Evolutionary conservation across 768 basidiomycete genomes (phyloP), one percentile per base, ranked within the genome.

Genomic region (Russula compacta): DNA sequence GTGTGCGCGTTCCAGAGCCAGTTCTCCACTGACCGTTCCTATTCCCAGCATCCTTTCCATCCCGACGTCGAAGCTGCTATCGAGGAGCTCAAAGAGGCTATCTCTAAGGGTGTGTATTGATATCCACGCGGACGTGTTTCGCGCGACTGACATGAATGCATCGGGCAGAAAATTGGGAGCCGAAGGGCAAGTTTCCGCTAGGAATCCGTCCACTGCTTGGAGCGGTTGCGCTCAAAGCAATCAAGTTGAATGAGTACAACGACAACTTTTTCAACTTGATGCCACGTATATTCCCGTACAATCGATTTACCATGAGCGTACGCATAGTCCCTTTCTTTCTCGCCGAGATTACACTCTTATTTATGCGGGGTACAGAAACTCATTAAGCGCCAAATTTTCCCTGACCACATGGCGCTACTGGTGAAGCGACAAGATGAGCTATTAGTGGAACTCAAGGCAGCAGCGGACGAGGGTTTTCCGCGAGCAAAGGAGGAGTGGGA

Each of bases 231-330:
- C 69, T 90, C 42, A 79, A 84, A 53, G 95, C 95, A 0, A 83
- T 95, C 67, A 76, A 80, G 32, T 78, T 89, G n/a, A 89, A 86
- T 71, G 85, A 95, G 70, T 97, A 95, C 73, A 88, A 92, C 63
- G 94, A 95, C 17, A 82, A 89, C 67, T 95, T 95, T 72, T 98
- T 95, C 75, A 86, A 83, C 67, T 77, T 87, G 19, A 88, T 98
- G 83, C 92, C 95, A 0, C 78, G 74, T 24, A 71, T 95, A 42
- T 93, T 98, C 68, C 92, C 93, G 0, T 98, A 98, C 70, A 99
- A 99, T 75, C 85, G 87, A 65, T 99, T 90, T 71, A 95, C 92
- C 0, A 93, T 98, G 86, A 88, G 81, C 53, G 87, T 89, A 57
- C 54, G 86, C 78, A 17, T 33, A n/a, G 4, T 42, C 47, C 19